Conservation (phyloP, 805 yeast species). For the Yueomyces sinensis region DNA sequence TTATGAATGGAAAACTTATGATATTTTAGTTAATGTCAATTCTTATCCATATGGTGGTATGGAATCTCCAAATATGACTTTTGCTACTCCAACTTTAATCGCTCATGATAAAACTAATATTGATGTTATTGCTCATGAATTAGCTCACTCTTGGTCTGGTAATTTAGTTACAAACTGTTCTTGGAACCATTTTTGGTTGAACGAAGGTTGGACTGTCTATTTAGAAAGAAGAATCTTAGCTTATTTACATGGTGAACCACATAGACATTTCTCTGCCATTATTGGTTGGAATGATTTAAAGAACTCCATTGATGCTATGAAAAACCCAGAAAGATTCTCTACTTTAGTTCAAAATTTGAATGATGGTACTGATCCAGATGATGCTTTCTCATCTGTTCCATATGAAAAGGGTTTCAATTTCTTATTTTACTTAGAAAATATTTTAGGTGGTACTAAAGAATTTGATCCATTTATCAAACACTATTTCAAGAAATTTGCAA, state of each 20-base stretch:
- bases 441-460: conserved; percentile 46
- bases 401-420: conserved; percentile 84
- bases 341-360: conserved; percentile 60
- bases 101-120: conserved; percentile 78
- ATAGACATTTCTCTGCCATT: conserved; percentile 69
- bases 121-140: conserved; percentile 84
- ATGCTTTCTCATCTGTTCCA: conserved; percentile 76
- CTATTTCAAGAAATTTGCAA: conserved; percentile 59
- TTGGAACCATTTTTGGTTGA: conserved; percentile 91
- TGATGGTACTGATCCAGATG: conserved; percentile 72
- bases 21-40: conserved; percentile 67
- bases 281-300: conserved; percentile 82
- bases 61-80: conserved; percentile 88
- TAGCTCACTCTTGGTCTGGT: conserved; percentile 90
- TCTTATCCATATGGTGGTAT: conserved; percentile 84
- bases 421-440: conserved; percentile 57
- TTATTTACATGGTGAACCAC: conserved; percentile 61
- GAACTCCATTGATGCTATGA: conserved; percentile 54
- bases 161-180: conserved; percentile 81
- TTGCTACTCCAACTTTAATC: conserved; percentile 79
- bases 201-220: conserved; percentile 95
- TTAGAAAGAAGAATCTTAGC: conserved; percentile 75
- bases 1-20: conserved; percentile 78
- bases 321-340: conserved; percentile 39
- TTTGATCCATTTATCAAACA: conserved; percentile 73